phyloP scores from a whole-genome alignment of 257 asterid species.

The Capsicum pubescens region DNA sequence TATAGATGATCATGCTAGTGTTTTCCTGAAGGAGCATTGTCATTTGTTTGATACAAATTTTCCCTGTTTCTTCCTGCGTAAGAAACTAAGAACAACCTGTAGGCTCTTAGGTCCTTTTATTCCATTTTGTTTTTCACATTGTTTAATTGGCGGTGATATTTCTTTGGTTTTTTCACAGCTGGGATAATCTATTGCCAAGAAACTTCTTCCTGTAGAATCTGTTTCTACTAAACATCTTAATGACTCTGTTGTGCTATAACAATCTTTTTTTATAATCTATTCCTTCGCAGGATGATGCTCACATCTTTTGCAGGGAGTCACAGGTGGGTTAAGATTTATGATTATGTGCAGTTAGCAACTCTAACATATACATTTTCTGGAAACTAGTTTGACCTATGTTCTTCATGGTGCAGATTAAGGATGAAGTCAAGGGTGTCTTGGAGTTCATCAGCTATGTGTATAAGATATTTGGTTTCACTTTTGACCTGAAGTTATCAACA shows the following conservation, averaged over 20 bases:
- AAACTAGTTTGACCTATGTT: conserved; percentile 34
- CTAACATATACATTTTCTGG: neutral
- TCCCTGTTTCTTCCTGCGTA: neutral
- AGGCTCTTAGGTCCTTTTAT: conserved; percentile 6
- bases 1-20: neutral
- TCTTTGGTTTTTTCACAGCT: neutral
- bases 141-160: neutral
- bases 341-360: conserved; percentile 23
- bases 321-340: conserved; percentile 59
- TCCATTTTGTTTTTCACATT: neutral
- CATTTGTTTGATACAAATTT: neutral
- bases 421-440: conserved; percentile 87
- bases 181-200: neutral
- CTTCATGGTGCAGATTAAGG: conserved; percentile 71
- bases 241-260: neutral
- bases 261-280: conserved; percentile 34
- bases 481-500: conserved; percentile 94
- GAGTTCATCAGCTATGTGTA: conserved; percentile 80
- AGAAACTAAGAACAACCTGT: neutral
- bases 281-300: conserved; percentile 93
- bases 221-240: neutral
- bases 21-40: neutral
- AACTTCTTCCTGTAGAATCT: neutral
- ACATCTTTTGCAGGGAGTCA: conserved; percentile 97
- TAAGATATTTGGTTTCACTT: conserved; percentile 86